These are phyloP conservation scores for Arctium lappa DNA, from an alignment of 129 eudicot genomes.

Conservation along the genomic window DNA sequence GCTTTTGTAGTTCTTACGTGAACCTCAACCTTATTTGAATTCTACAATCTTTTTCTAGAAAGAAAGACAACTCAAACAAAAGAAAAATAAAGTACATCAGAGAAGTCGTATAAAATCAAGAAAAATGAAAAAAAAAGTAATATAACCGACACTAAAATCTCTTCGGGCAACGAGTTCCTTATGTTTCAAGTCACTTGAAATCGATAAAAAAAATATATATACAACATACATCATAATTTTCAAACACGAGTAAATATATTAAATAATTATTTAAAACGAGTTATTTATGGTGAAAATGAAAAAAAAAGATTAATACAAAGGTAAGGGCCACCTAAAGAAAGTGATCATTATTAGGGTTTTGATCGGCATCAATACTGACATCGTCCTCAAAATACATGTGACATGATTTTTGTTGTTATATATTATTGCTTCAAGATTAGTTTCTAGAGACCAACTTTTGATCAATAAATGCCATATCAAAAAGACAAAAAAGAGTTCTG, in stretches of 20 bases:
- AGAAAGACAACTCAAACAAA: background rate
- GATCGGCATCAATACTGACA: conserved; percentile 17
- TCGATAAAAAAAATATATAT: background rate
- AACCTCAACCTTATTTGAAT: background rate
- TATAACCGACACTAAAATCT: too few species aligned
- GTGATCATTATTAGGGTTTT: conserved; percentile 5
- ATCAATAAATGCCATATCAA: conserved; percentile 23
- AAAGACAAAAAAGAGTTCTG: conserved; percentile 24
- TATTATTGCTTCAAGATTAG: conserved; percentile 11
- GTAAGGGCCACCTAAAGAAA: background rate
- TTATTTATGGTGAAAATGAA: background rate
- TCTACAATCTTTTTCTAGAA: background rate
- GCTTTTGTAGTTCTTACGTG: too few species aligned
- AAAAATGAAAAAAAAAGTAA: too few species aligned
- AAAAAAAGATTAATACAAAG: background rate
- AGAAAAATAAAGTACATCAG: background rate
- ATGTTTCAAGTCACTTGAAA: background rate
- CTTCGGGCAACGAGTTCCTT: background rate
- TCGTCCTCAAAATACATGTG: conserved; percentile 24
- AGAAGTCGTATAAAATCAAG: background rate
- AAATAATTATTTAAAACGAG: background rate
- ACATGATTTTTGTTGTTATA: conserved; percentile 28
- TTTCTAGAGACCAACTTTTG: conserved; percentile 10
- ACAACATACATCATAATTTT: background rate
- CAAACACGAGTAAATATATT: background rate